These are phyloP conservation scores for Scytalidium sp. DNA, from an alignment of 2,329 filamentous ascomycete species.

Conservation along the genomic window DNA sequence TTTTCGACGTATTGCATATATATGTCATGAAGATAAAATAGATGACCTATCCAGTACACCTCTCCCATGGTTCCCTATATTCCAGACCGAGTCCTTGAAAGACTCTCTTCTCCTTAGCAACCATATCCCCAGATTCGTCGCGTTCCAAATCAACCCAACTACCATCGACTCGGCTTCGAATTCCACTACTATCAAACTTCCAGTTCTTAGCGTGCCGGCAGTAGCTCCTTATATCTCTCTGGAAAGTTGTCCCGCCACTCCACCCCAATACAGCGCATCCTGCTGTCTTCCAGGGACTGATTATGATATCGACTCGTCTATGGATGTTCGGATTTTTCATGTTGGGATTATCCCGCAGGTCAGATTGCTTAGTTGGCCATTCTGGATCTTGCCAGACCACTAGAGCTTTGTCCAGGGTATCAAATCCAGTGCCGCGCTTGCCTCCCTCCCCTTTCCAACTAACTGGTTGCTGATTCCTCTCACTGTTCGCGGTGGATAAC, in stretches of 20 bases:
- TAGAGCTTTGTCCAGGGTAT: slow-evolving; percentile 86
- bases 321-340: slow-evolving; percentile 70
- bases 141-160: slow-evolving; percentile 67
- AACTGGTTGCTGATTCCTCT: slow-evolving; percentile 64
- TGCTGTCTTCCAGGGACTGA: slow-evolving; percentile 82
- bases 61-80: slow-evolving; percentile 63
- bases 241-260: slow-evolving; percentile 85
- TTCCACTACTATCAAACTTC: slow-evolving; percentile 91
- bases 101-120: slow-evolving; percentile 74
- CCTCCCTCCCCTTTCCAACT: slow-evolving; percentile 45
- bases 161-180: slow-evolving; percentile 65
- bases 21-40: neutral
- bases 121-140: slow-evolving; percentile 51
- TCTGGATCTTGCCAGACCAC: slow-evolving; percentile 83
- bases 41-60: slow-evolving; percentile 38
- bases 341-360: slow-evolving; percentile 16
- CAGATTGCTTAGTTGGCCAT: slow-evolving; percentile 36
- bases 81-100: slow-evolving; percentile 73
- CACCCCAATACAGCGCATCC: slow-evolving; percentile 88
- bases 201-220: slow-evolving; percentile 68
- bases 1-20: neutral
- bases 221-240: slow-evolving; percentile 80
- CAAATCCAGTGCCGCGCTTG: slow-evolving; percentile 62
- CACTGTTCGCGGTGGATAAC: slow-evolving; percentile 66
- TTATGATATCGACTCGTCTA: slow-evolving; percentile 86